These are phyloP conservation scores for Podila horticola DNA, from an alignment of 192 early-diverging fungal species.

Conservation along the genomic window DNA sequence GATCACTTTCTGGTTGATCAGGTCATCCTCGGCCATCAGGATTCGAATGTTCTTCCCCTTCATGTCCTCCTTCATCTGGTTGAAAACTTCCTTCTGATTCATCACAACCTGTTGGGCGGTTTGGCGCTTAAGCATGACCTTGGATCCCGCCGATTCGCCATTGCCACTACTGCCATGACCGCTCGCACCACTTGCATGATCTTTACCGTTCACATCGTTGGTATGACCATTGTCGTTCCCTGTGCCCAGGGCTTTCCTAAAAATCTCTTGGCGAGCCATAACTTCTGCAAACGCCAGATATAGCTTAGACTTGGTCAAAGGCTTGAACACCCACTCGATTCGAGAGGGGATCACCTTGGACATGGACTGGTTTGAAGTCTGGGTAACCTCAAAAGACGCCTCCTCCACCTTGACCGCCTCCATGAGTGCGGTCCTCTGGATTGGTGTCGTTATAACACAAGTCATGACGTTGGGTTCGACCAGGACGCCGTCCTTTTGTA, in stretches of 20 bases:
- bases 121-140: constrained; percentile 37
- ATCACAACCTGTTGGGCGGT: constrained; percentile 57
- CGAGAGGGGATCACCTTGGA: constrained; percentile 43
- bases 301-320: constrained; percentile 61
- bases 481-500: constrained; percentile 29
- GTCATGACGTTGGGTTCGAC: constrained; percentile 26
- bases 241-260: not conserved
- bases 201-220: not conserved
- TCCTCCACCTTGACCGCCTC: constrained; percentile 53
- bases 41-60: constrained; percentile 59
- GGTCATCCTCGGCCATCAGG: constrained; percentile 66
- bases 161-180: not conserved
- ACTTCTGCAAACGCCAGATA: constrained; percentile 55
- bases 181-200: not conserved
- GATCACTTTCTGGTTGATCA: constrained; percentile 69
- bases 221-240: not conserved
- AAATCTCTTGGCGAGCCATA: constrained; percentile 22
- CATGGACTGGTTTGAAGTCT: not conserved
- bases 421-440: constrained; percentile 61
- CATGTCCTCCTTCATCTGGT: constrained; percentile 60
- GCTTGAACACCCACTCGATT: constrained; percentile 67
- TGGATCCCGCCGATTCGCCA: not conserved
- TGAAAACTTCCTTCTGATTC: constrained; percentile 63
- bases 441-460: constrained; percentile 63
- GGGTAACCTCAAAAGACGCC: constrained; percentile 23